These are phyloP conservation scores for Aspergillus egyptiacus DNA, from an alignment of 495 filamentous ascomycete genomes.

Conservation along the genomic window DNA sequence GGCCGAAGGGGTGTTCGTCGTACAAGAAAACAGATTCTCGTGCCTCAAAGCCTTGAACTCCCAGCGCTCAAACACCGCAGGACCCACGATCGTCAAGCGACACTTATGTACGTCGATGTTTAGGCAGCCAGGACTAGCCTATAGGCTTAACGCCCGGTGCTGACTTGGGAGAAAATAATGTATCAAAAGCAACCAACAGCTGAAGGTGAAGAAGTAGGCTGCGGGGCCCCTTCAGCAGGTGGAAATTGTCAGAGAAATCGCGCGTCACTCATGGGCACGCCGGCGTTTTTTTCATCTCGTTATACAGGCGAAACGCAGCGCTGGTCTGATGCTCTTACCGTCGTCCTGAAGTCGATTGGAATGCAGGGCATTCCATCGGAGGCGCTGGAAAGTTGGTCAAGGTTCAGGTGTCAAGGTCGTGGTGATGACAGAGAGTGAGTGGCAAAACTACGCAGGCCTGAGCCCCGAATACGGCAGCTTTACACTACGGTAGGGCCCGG, in stretches of 20 bases:
- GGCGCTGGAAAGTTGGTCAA: background rate
- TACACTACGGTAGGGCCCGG: too few species aligned
- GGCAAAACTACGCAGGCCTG: constrained; percentile 18
- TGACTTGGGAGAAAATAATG: constrained; percentile 12
- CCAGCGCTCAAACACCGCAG: constrained; percentile 13
- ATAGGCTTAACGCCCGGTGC: constrained; percentile 29
- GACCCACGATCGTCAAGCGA: constrained; percentile 31
- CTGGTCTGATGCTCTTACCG: background rate
- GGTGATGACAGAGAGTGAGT: constrained; percentile 15
- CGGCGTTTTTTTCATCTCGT: constrained; percentile 6
- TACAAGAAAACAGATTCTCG: constrained; percentile 14
- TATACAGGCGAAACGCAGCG: background rate
- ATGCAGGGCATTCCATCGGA: constrained; percentile 7
- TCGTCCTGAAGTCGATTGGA: constrained; percentile 4
- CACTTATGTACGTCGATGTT: constrained; percentile 36
- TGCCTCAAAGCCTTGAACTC: constrained; percentile 13
- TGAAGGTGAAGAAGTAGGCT: constrained; percentile 8
- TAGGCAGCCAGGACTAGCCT: constrained; percentile 21
- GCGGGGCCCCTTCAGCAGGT: constrained; percentile 9
- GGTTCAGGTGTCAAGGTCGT: constrained; percentile 10
- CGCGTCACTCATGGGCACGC: constrained; percentile 10
- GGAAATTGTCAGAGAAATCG: constrained; percentile 12
- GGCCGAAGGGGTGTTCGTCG: constrained; percentile 14
- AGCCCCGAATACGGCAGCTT: constrained; percentile 1
- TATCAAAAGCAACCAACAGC: background rate